Conservation (phyloP, 495 filamentous ascomycete species). For the Xylaria palmicola region DNA sequence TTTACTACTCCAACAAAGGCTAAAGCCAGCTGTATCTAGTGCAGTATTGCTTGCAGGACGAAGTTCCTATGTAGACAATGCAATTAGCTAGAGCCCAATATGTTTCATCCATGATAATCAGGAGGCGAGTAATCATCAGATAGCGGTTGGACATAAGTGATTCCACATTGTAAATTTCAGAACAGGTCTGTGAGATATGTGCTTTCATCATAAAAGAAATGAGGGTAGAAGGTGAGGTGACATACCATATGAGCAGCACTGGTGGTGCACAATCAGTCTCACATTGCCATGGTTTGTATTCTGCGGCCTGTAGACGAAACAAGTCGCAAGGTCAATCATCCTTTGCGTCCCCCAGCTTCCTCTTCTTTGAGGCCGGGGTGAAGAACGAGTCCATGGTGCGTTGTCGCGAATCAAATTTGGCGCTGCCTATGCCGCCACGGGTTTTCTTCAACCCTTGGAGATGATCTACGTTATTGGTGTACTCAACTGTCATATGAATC, state of each 20-base stretch:
- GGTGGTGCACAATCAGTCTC: too few species aligned
- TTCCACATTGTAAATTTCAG: slow-evolving; percentile 63
- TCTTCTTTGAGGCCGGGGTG: slow-evolving; percentile 48
- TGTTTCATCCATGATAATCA: not conserved
- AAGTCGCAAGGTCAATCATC: not conserved
- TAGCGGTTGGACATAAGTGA: slow-evolving; percentile 73
- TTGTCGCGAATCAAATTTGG: slow-evolving; percentile 68
- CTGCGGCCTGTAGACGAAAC: too few species aligned
- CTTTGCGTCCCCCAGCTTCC: slow-evolving; percentile 27
- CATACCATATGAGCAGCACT: slow-evolving; percentile 26
- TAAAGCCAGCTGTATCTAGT: too few species aligned
- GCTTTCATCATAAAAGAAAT: slow-evolving; percentile 58
- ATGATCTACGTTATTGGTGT: slow-evolving; percentile 60
- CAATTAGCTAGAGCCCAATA: not conserved
- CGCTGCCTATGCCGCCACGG: slow-evolving; percentile 72
- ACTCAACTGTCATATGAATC: slow-evolving; percentile 18
- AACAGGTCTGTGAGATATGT: slow-evolving; percentile 80
- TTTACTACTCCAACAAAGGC: not conserved
- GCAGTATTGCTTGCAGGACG: not conserved
- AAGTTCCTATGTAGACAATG: not conserved
- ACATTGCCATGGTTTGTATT: too few species aligned
- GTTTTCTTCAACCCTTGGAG: slow-evolving; percentile 72
- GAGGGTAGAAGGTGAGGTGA: slow-evolving; percentile 20
- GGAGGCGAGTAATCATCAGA: slow-evolving; percentile 53
- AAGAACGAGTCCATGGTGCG: slow-evolving; percentile 77